A percentile compares a stretch with the other conserved stretches of the same genome.
Evolutionary conservation across 306 rosid genomes (phyloP).

Genomic region (Castanea mollissima): DNA sequence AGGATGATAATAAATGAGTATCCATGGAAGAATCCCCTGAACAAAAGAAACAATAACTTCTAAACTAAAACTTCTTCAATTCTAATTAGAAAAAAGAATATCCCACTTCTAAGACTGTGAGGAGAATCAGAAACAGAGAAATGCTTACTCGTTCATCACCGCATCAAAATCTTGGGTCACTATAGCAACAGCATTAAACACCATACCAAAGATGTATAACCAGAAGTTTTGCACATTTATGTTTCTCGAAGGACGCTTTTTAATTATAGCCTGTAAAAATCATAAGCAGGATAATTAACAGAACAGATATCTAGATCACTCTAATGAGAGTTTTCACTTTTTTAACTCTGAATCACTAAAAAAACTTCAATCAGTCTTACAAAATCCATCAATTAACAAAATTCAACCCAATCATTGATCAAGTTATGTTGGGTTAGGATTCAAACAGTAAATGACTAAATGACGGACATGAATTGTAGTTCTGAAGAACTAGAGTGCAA

Average conservation of each 20-base stretch:
- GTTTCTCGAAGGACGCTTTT: conserved; percentile 91
- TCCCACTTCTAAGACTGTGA: conserved; percentile 19
- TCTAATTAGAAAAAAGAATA: background rate
- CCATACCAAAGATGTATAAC: conserved; percentile 91
- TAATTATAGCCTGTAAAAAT: conserved; percentile 78
- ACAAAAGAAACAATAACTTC: conserved; percentile 21
- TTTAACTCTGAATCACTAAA: background rate
- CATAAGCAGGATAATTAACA: background rate
- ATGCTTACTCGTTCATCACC: conserved; percentile 68
- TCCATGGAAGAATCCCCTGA: conserved; percentile 94
- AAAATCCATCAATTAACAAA: background rate
- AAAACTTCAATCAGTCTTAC: background rate
- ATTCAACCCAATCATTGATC: background rate
- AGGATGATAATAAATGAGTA: conserved; percentile 80
- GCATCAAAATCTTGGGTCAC: conserved; percentile 94
- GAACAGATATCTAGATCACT: background rate
- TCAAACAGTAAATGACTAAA: background rate
- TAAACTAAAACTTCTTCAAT: conserved; percentile 7
- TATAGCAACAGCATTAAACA: conserved; percentile 85
- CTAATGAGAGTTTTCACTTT: conserved; percentile 7
- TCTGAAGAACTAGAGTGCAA: conserved; percentile 11
- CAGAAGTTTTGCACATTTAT: conserved; percentile 94
- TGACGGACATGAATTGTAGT: background rate
- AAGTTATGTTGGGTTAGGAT: conserved; percentile 11
- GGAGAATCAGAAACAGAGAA: conserved; percentile 29